Conservation (phyloP, 768 basidiomycete species). For the Lepiota brunneoincarnata region DNA sequence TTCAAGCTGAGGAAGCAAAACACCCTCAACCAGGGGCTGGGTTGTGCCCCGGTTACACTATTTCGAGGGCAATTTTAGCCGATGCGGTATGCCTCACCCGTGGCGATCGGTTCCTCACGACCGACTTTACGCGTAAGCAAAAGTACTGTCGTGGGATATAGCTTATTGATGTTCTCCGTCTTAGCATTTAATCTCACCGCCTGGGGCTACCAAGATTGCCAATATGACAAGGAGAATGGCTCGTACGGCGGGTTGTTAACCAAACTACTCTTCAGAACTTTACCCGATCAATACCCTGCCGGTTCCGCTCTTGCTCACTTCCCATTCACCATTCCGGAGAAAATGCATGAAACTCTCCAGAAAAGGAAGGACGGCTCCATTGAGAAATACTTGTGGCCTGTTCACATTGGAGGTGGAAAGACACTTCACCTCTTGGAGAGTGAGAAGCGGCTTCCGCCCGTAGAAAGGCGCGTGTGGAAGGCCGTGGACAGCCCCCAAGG, state of each 20-base stretch:
- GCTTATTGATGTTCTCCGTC: not conserved
- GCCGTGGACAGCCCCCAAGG: constrained; percentile 29
- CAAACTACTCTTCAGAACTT: constrained; percentile 66
- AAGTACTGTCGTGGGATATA: not conserved
- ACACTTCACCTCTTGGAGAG: not conserved
- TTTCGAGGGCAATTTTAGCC: constrained; percentile 79
- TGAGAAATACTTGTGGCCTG: constrained; percentile 56
- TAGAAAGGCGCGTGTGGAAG: constrained; percentile 17
- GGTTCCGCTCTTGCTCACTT: constrained; percentile 74
- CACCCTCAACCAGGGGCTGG: constrained; percentile 64
- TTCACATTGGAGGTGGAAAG: constrained; percentile 14
- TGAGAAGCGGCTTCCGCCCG: not conserved
- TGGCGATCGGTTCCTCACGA: constrained; percentile 78
- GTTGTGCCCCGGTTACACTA: constrained; percentile 79
- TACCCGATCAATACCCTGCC: constrained; percentile 67
- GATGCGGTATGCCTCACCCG: constrained; percentile 76
- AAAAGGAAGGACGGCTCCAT: constrained; percentile 27
- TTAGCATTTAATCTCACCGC: constrained; percentile 70
- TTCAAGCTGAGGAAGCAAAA: constrained; percentile 76
- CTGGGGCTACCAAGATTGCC: constrained; percentile 78
- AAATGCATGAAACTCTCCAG: constrained; percentile 39
- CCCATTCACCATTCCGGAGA: constrained; percentile 69
- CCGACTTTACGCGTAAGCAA: constrained; percentile 70
- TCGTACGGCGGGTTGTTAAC: constrained; percentile 76
- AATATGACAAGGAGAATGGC: constrained; percentile 60